Base-by-base conservation (phyloP, 2,329 filamentous ascomycete genomes). In the Calonectria hawksworthii region DNA sequence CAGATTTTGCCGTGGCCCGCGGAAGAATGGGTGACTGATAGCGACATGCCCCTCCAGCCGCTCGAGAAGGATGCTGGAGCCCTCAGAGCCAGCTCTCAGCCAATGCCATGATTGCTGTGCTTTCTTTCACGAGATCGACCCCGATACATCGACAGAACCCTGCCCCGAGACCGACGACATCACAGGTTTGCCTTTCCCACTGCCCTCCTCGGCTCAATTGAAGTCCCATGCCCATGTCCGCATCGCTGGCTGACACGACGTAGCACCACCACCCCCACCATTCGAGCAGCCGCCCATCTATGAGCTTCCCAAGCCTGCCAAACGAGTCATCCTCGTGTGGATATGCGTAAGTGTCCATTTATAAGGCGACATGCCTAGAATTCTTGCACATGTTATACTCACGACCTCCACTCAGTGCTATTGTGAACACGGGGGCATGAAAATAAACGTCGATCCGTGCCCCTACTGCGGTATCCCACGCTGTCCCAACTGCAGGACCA, bases 361-460 rank as follows among this genome's bases (percentile, higher is more conserved):
- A 63, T 63, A n/a, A 54, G 41, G 26, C 13, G 23, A 23, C 23
- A 11, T 1, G 5, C 13, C 30, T n/a, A 23, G 18, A 47, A 36
- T 9, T 36, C 7, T 30, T 30, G 41, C n/a, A 47, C 61, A 59
- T 61, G 67, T 70, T 70, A 26, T 28, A 44, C 76, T 78, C 21
- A 78, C 61, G 4, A 7, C 28, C 59, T 16, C 0, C 30, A 32
- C 10, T 0, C 0, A 79, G 78, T 79, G 78, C n/a, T 28, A 38
- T 0, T 79, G 78, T 5, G 76, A 76, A 0, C 68, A 79, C 7
- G 76, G 77, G 4, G 77, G 78, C 0, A 79, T 79, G 78, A 79
- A 79, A 56, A 54, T 79, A 0, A 72, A 41, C 4, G 72, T 79
- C 0, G 78, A 79, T 8, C 75, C 78, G 0, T 79, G 78, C 13